Evolutionary conservation across 2,329 filamentous ascomycete genomes (phyloP).

Genomic region (Trichophaea hybrida): DNA sequence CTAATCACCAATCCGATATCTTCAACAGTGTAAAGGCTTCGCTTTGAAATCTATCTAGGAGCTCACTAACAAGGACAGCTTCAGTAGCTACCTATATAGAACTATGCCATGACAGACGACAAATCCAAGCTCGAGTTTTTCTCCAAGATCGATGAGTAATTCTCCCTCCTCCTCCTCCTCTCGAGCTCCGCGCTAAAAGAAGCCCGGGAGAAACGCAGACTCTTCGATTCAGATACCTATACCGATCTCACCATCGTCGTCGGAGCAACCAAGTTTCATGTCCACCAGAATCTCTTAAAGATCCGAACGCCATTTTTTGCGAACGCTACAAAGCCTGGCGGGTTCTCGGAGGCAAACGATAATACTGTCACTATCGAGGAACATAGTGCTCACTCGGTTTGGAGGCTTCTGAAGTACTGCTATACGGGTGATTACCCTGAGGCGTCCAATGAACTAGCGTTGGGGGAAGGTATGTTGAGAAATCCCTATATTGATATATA

Average conservation of each 20-base stretch:
- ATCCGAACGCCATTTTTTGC: background rate
- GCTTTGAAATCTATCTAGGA: too few relatives aligned
- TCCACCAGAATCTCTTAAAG: background rate
- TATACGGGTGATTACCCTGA: constrained; percentile 2
- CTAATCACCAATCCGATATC: too few relatives aligned
- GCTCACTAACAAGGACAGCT: background rate
- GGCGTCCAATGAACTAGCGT: background rate
- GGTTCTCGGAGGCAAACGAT: background rate
- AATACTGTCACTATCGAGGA: background rate
- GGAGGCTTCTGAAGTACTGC: background rate
- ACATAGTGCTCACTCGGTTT: background rate
- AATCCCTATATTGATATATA: background rate
- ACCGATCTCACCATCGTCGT: background rate
- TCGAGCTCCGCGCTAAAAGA: background rate
- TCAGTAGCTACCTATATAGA: background rate
- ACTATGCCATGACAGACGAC: background rate
- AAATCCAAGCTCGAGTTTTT: constrained; percentile 1
- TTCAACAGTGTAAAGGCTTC: too few relatives aligned
- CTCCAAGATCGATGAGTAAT: background rate
- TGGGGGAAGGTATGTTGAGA: background rate
- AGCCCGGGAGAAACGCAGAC: background rate
- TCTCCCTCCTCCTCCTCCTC: background rate
- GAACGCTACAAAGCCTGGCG: background rate
- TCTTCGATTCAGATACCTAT: background rate
- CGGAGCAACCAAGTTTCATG: background rate